These are phyloP conservation scores for Cyclanthera cordifolia DNA, from an alignment of 306 rosid species.

Conservation along the genomic window DNA sequence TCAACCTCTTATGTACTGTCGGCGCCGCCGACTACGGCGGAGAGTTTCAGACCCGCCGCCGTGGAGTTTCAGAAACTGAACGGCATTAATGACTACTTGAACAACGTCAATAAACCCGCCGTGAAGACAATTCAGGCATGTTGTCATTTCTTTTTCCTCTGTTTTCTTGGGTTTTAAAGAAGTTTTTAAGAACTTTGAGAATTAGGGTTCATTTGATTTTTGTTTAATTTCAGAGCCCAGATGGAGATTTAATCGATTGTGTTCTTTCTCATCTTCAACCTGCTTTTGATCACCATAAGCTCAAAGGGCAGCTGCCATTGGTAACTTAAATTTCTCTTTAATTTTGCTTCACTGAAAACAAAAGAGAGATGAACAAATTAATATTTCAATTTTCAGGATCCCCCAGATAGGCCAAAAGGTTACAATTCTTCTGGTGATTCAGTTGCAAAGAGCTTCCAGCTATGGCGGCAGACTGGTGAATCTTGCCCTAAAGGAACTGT, in stretches of 20 bases:
- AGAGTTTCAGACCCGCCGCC: conserved; percentile 32
- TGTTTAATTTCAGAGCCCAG: conserved; percentile 57
- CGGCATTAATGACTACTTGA: conserved; percentile 33
- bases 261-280: conserved; percentile 74
- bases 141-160: background rate
- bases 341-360: background rate
- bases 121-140: conserved; percentile 71
- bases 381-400: conserved; percentile 46
- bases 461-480: conserved; percentile 70
- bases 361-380: background rate
- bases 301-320: conserved; percentile 61
- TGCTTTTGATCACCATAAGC: conserved; percentile 79
- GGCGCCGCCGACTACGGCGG: conserved; percentile 5
- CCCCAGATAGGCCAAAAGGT: conserved; percentile 76
- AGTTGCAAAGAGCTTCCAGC: conserved; percentile 40
- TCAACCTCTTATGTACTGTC: no score
- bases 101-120: conserved; percentile 65
- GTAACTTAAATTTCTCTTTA: background rate
- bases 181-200: conserved; percentile 11
- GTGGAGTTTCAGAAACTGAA: conserved; percentile 32
- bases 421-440: conserved; percentile 25
- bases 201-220: conserved; percentile 18
- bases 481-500: conserved; percentile 78
- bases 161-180: background rate
- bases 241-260: conserved; percentile 92